Evolutionary conservation across 441 rosid species (phyloP).

Genomic region (Jatropha podagrica): DNA sequence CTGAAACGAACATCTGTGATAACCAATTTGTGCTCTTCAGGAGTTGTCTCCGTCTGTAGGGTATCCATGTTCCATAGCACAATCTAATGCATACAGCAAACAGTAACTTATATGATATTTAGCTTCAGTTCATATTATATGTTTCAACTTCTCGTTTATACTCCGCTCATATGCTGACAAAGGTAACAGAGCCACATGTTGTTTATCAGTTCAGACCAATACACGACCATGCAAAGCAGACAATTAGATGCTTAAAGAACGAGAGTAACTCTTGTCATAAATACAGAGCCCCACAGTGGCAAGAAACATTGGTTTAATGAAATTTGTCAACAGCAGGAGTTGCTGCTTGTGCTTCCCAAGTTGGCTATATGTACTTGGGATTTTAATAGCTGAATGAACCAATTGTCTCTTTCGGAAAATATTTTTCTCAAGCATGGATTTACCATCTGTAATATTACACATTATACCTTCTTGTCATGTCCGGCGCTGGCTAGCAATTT

Average conservation of each 20-base stretch:
- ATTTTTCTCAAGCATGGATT: not conserved
- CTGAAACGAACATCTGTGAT: slow-evolving; percentile 74
- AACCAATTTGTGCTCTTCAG: slow-evolving; percentile 59
- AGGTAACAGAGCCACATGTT: slow-evolving; percentile 1
- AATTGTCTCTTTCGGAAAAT: not conserved
- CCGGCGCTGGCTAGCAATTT: slow-evolving; percentile 71
- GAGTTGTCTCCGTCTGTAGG: slow-evolving; percentile 48
- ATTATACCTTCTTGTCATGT: slow-evolving; percentile 64
- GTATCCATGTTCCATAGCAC: slow-evolving; percentile 76
- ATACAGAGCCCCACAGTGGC: no score
- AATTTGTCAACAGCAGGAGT: slow-evolving; percentile 6
- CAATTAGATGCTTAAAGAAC: no score
- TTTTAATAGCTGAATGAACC: not conserved
- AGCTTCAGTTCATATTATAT: not conserved
- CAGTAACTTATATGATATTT: slow-evolving; percentile 10
- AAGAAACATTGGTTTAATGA: not conserved
- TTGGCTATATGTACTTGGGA: not conserved
- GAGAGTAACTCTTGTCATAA: no score
- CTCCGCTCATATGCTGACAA: not conserved
- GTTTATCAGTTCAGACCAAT: not conserved
- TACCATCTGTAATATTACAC: not conserved
- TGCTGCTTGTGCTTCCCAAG: not conserved
- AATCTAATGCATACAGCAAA: slow-evolving; percentile 40
- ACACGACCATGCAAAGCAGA: not conserved
- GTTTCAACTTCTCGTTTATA: not conserved